phyloP scores from a whole-genome alignment of 345 rosid species.

The Camelina sativa region DNA sequence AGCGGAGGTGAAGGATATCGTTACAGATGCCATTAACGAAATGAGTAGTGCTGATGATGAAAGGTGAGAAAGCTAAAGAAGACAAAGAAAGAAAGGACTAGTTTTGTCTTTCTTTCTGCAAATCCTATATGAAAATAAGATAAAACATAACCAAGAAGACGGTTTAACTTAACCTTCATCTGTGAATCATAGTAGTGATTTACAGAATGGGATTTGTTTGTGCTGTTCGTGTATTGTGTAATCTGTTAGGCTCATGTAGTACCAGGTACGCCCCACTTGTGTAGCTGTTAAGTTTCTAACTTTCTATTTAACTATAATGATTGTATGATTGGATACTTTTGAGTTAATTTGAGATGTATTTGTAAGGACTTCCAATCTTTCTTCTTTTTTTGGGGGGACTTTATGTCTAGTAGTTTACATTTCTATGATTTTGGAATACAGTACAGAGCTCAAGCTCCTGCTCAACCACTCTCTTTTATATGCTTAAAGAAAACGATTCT shows the following conservation, averaged over 20 bases:
- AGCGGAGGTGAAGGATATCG: constrained; percentile 87
- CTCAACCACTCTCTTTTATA: constrained; percentile 28
- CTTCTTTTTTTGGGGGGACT: too few species aligned
- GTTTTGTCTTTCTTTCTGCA: constrained; percentile 2
- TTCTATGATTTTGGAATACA: neutral
- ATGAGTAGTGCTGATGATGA: constrained; percentile 89
- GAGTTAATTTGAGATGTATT: constrained; percentile 23
- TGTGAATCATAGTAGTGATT: constrained; percentile 16
- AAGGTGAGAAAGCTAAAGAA: constrained; percentile 50
- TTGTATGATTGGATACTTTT: constrained; percentile 12
- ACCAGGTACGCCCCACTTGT: constrained; percentile 20
- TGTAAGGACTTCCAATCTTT: constrained; percentile 2
- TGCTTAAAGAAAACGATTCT: constrained; percentile 10
- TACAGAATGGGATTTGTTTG: constrained; percentile 20
- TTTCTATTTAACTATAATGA: neutral
- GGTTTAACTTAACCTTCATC: constrained; percentile 8
- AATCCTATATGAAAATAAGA: constrained; percentile 14
- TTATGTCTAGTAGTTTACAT: too few species aligned
- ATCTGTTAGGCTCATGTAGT: constrained; percentile 35
- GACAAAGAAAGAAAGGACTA: constrained; percentile 31
- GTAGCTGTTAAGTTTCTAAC: constrained; percentile 32
- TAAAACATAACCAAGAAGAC: neutral
- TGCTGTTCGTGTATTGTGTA: constrained; percentile 27
- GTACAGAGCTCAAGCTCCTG: constrained; percentile 39
- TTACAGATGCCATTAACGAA: constrained; percentile 80